These are phyloP conservation scores for Lecanicillium sp. DNA, from an alignment of 2,329 filamentous ascomycete species.

Conservation along the genomic window DNA sequence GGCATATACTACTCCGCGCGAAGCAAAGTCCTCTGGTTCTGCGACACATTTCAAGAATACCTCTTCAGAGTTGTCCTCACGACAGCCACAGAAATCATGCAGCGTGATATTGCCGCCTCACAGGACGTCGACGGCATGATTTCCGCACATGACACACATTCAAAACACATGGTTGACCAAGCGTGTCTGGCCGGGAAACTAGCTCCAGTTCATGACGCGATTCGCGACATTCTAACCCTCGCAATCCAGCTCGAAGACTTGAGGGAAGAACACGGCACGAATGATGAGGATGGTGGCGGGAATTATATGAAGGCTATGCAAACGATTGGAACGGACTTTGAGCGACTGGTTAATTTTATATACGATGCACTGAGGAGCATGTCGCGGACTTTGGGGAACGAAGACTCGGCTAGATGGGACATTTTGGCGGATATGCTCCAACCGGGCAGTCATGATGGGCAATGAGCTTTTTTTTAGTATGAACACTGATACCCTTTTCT, in stretches of 20 bases:
- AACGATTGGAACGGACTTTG: conserved; percentile 51
- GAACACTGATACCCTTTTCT: no score
- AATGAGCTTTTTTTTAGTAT: no score
- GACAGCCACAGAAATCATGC: conserved; percentile 45
- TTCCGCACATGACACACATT: conserved; percentile 51
- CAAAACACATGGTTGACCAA: conserved; percentile 50
- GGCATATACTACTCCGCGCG: conserved; percentile 48
- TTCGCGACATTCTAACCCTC: conserved; percentile 65
- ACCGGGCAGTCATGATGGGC: conserved; percentile 4
- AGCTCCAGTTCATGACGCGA: conserved; percentile 55
- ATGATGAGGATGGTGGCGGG: conserved; percentile 27
- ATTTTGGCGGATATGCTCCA: conserved; percentile 67
- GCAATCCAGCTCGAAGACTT: conserved; percentile 54
- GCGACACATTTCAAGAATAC: conserved; percentile 61
- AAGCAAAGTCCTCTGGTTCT: conserved; percentile 63
- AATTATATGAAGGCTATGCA: conserved; percentile 46
- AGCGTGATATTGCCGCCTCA: conserved; percentile 42
- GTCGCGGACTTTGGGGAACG: conserved; percentile 57
- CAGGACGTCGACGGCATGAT: conserved; percentile 72
- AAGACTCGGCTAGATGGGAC: conserved; percentile 54
- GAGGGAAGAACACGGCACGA: conserved; percentile 24
- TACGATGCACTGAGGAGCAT: conserved; percentile 61
- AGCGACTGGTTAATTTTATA: conserved; percentile 55
- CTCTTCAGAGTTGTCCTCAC: conserved; percentile 59
- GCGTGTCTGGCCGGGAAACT: conserved; percentile 58